phyloP scores from a whole-genome alignment of 2,329 filamentous ascomycete genomes.

The Achaetomium macrosporum region DNA sequence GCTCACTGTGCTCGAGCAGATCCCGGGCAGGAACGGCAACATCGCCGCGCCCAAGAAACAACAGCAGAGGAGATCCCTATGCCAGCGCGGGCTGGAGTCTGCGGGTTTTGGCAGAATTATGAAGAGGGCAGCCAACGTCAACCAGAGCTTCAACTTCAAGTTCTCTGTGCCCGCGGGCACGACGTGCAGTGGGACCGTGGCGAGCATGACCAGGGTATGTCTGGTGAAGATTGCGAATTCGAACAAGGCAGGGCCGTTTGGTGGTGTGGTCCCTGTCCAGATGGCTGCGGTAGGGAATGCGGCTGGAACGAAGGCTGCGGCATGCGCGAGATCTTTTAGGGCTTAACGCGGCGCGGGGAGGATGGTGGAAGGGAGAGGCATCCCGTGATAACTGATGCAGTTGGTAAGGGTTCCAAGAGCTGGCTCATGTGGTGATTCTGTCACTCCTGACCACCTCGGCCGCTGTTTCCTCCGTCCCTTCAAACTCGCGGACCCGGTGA shows the following conservation, averaged over 20 bases:
- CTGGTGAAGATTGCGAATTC: conserved; percentile 40
- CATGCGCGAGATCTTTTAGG: background rate
- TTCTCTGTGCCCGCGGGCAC: conserved; percentile 29
- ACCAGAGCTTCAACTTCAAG: conserved; percentile 21
- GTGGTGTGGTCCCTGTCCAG: conserved; percentile 37
- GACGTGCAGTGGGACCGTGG: conserved; percentile 34
- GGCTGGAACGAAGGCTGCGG: background rate
- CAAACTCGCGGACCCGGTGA: no score
- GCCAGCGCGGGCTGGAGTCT: background rate
- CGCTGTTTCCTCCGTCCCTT: no score
- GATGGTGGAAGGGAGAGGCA: background rate
- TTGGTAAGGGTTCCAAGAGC: no score
- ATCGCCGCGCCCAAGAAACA: conserved; percentile 13
- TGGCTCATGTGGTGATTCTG: no score
- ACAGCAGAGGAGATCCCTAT: conserved; percentile 9
- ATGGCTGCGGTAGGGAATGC: conserved; percentile 24
- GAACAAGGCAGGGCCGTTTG: conserved; percentile 37
- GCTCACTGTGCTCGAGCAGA: conserved; percentile 30
- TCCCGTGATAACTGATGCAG: no score
- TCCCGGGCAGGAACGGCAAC: conserved; percentile 30
- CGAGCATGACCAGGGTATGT: conserved; percentile 33
- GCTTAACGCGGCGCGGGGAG: background rate
- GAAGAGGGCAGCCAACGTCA: conserved; percentile 26
- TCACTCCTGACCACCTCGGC: no score
- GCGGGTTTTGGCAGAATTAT: background rate